Base-by-base conservation (phyloP, 1,284 basidiomycete species). In the Tilletiaria anomala region DNA sequence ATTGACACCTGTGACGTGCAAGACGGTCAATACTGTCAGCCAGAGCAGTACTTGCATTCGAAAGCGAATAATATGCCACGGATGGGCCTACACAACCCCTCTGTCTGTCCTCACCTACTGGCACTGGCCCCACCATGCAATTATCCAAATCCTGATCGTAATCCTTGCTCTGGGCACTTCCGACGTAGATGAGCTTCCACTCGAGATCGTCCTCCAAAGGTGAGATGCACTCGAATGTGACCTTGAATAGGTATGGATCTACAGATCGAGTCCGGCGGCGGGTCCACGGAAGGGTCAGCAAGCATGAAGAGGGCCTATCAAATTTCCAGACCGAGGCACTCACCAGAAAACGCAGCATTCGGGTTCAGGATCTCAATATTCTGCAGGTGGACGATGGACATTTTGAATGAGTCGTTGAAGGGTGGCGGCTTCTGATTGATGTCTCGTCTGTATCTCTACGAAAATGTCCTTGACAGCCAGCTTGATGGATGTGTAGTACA, bases 141-240 rank as follows among this genome's bases (percentile, higher is more conserved):
- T 63, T 68, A 66, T 96, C 91, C 6, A 96, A 75, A 69, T 94
- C 89, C 69, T 96, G 89, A 69, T 94, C 89, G 39, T 85, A 82
- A 40, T 84, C 79, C 63, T 87, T 83, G 58, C 83, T 78, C 14
- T 82, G 86, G 0, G 93, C 88, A 1, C 83, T 88, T 3, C 93
- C 88, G 40, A 97, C 91, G 68, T 94, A 97, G 50, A 94, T 87
- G 50, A 99, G 77, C 54, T 79, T 80, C 91, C 91, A 97, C 69
- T 97, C 91, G 51, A 97, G 50, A 84, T 86, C 88, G 61, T 96
- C 89, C 59, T 82, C 78, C 39, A 97, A 73, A 8, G 81, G 79
- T 5, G 88, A 82, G 54, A 97, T 89, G 69, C 89, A 96, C 68
- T 97, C 93, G 57, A 97, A 99, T 1, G 88, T 93, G 67, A 99